Conservation (phyloP, 805 yeast genomes). For the Saturnispora serradocipensis region DNA sequence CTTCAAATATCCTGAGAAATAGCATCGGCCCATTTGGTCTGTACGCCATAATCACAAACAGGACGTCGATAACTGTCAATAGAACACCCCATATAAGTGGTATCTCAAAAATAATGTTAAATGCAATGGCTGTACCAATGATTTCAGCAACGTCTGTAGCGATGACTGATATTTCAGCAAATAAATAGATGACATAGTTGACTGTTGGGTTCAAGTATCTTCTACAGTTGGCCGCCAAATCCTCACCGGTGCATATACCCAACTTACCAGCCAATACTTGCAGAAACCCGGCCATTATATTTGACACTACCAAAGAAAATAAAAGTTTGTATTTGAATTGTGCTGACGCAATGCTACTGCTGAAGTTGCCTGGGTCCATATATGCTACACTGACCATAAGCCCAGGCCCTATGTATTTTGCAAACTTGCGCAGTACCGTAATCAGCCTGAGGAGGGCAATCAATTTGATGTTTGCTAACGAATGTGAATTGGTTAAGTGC, state of each 20-base stretch:
- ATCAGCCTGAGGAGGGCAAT: neutral
- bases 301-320: constrained; percentile 71
- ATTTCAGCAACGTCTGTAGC: constrained; percentile 97
- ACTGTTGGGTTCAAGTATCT: constrained; percentile 57
- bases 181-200: constrained; percentile 53
- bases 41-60: constrained; percentile 80
- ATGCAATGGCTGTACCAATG: constrained; percentile 93
- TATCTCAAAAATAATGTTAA: constrained; percentile 70
- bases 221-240: constrained; percentile 80
- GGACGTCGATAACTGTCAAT: constrained; percentile 76
- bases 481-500: neutral
- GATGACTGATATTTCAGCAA: constrained; percentile 85
- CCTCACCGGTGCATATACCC: constrained; percentile 92
- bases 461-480: neutral
- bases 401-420: constrained; percentile 77
- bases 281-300: constrained; percentile 76
- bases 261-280: constrained; percentile 80
- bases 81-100: constrained; percentile 81
- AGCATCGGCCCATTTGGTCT: constrained; percentile 75
- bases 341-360: constrained; percentile 85
- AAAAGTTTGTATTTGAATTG: constrained; percentile 64
- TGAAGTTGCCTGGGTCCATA: constrained; percentile 96
- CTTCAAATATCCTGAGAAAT: constrained; percentile 72
- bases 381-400: constrained; percentile 91
- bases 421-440: constrained; percentile 22